Percentiles rank a stretch among this genome's conserved stretches.
Evolutionary conservation across 192 early-diverging fungal species (phyloP).

Genomic region (Gryganskiella cystojenkinii): DNA sequence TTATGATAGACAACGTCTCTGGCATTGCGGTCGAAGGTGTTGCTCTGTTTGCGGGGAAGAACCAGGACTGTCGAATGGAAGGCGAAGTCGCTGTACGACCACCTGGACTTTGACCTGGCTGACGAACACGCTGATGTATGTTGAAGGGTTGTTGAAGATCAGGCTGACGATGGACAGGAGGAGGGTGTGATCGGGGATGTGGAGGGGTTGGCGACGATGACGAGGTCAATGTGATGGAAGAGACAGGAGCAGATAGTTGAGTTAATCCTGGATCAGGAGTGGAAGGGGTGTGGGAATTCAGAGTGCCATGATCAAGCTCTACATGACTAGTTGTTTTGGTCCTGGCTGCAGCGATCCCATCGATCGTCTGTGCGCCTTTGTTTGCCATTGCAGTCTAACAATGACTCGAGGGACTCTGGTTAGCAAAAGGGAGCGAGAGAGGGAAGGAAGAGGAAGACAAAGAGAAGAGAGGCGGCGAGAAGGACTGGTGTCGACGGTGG

Average conservation of each 20-base stretch:
- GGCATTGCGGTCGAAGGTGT: slow-evolving; percentile 39
- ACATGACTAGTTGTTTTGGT: too few species aligned
- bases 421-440: too few species aligned
- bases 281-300: background rate
- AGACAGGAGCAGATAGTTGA: background rate
- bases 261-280: background rate
- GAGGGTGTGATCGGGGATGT: slow-evolving; percentile 25
- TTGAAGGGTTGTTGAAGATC: slow-evolving; percentile 27
- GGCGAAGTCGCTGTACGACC: slow-evolving; percentile 23
- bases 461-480: too few species aligned
- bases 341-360: background rate
- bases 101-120: slow-evolving; percentile 3
- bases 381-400: too few species aligned
- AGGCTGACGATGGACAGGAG: slow-evolving; percentile 18
- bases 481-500: too few species aligned
- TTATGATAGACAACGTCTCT: slow-evolving; percentile 42
- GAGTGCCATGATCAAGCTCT: too few species aligned
- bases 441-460: too few species aligned
- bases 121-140: slow-evolving; percentile 40
- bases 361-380: slow-evolving; percentile 49
- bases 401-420: too few species aligned
- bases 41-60: slow-evolving; percentile 43
- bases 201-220: slow-evolving; percentile 2
- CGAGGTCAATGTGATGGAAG: too few species aligned
- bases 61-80: slow-evolving; percentile 50